A percentile compares a stretch with the other conserved stretches of the same genome.
Evolutionary conservation across 495 filamentous ascomycete genomes (phyloP).

Genomic region (Aspergillus diversus): DNA sequence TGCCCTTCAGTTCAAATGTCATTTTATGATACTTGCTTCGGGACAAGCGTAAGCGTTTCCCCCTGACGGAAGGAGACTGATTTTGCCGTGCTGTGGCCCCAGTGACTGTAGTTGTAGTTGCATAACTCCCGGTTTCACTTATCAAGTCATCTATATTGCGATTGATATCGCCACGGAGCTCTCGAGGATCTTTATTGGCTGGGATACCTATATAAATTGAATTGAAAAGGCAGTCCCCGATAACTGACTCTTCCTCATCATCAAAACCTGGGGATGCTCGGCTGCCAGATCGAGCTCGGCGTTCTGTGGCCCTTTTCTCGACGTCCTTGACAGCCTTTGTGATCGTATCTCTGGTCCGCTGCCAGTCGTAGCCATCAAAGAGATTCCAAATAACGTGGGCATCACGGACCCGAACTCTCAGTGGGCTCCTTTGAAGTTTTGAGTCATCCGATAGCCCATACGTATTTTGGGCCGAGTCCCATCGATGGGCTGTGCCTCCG

Average conservation of each 20-base stretch:
- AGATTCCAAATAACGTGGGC: slow-evolving; percentile 97
- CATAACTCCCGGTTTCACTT: slow-evolving; percentile 87
- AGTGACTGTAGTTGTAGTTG: slow-evolving; percentile 68
- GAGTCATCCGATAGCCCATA: slow-evolving; percentile 68
- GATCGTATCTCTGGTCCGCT: slow-evolving; percentile 81
- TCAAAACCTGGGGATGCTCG: slow-evolving; percentile 51
- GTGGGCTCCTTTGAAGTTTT: slow-evolving; percentile 68
- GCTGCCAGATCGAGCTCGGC: slow-evolving; percentile 54
- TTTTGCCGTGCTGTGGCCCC: slow-evolving; percentile 58
- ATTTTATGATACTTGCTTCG: slow-evolving; percentile 93
- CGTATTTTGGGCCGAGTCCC: slow-evolving; percentile 74
- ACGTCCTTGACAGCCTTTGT: slow-evolving; percentile 84
- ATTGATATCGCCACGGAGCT: slow-evolving; percentile 83
- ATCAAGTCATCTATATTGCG: slow-evolving; percentile 80
- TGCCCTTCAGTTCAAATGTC: slow-evolving; percentile 87
- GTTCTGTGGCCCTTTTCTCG: slow-evolving; percentile 77
- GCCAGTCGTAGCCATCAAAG: slow-evolving; percentile 98
- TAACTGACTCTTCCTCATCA: slow-evolving; percentile 81
- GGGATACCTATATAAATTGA: slow-evolving; percentile 97
- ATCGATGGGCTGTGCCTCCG: slow-evolving; percentile 72
- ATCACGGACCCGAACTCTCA: slow-evolving; percentile 78
- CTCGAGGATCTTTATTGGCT: slow-evolving; percentile 78
- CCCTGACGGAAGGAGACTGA: slow-evolving; percentile 47
- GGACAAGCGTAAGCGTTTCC: slow-evolving; percentile 70
- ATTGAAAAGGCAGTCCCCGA: slow-evolving; percentile 96